Conservation (phyloP, 257 asterid species). For the Coffea eugenioides region DNA sequence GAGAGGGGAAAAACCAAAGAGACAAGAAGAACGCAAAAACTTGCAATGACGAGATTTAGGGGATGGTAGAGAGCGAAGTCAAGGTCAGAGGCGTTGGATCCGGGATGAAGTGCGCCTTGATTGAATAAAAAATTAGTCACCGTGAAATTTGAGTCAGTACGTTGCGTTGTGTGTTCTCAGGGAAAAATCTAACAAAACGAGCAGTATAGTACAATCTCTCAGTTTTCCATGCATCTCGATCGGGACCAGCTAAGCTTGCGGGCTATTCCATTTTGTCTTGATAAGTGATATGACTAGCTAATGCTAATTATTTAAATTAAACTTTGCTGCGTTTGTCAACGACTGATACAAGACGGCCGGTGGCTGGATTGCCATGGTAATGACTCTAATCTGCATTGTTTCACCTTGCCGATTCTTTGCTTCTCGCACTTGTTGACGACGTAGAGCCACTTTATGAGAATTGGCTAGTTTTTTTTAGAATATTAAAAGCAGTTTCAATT, state of each 20-base stretch:
- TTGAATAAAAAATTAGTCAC: neutral
- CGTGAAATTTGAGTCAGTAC: too few species aligned
- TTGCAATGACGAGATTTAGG: neutral
- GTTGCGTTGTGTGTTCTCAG: neutral
- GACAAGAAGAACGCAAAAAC: conserved; percentile 16
- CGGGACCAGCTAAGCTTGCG: conserved; percentile 6
- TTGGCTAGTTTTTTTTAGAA: neutral
- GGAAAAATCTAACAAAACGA: neutral
- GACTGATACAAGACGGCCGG: neutral
- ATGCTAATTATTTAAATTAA: neutral
- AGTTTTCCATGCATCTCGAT: neutral
- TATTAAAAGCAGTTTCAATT: neutral
- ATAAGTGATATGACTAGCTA: neutral
- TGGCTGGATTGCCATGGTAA: neutral
- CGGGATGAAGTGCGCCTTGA: too few species aligned
- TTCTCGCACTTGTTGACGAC: too few species aligned
- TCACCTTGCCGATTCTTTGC: too few species aligned
- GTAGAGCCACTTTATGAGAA: neutral
- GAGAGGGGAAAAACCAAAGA: neutral
- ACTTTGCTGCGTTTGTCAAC: neutral
- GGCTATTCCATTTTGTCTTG: neutral
- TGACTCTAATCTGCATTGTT: neutral
- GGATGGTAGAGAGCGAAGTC: neutral
- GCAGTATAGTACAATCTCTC: neutral
- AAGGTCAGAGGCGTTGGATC: neutral